These are phyloP conservation scores for Aspergillus avenaceus DNA, from an alignment of 495 filamentous ascomycete species.

Conservation along the genomic window DNA sequence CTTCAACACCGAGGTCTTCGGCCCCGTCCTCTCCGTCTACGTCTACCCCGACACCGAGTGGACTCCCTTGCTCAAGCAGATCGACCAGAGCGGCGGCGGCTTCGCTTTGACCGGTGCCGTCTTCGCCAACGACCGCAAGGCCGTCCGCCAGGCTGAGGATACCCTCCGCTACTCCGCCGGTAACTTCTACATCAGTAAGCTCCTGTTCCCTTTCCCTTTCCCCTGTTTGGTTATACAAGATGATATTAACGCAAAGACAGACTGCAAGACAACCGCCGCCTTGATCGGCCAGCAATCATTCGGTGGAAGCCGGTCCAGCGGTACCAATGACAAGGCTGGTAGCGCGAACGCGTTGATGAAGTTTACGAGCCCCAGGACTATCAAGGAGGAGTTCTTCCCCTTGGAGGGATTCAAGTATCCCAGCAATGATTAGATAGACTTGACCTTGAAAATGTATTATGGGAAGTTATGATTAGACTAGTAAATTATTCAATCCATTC, in stretches of 20 bases:
- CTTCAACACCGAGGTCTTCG: slow-evolving; percentile 72
- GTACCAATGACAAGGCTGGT: slow-evolving; percentile 82
- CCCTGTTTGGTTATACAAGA: background rate
- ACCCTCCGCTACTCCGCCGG: slow-evolving; percentile 71
- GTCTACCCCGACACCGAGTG: slow-evolving; percentile 66
- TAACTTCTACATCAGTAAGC: slow-evolving; percentile 76
- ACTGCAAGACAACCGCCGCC: slow-evolving; percentile 79
- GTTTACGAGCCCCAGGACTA: slow-evolving; percentile 68
- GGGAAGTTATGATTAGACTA: no score
- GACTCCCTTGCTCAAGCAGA: slow-evolving; percentile 48
- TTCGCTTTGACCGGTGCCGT: slow-evolving; percentile 76
- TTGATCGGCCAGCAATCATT: slow-evolving; percentile 82
- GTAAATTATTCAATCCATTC: no score
- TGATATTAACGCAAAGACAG: slow-evolving; percentile 12
- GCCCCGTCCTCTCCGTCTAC: slow-evolving; percentile 65
- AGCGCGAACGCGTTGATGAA: slow-evolving; percentile 60
- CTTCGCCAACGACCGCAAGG: slow-evolving; percentile 66
- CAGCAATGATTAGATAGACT: slow-evolving; percentile 60
- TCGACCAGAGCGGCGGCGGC: slow-evolving; percentile 55
- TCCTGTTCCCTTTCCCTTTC: background rate
- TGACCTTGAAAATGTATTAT: no score
- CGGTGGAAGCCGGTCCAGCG: slow-evolving; percentile 69
- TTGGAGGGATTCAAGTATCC: slow-evolving; percentile 62
- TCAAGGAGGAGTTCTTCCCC: slow-evolving; percentile 75
- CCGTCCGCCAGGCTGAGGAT: slow-evolving; percentile 67